These are phyloP conservation scores for Kappamyces sp. DNA, from an alignment of 192 early-diverging fungal genomes.

Conservation along the genomic window DNA sequence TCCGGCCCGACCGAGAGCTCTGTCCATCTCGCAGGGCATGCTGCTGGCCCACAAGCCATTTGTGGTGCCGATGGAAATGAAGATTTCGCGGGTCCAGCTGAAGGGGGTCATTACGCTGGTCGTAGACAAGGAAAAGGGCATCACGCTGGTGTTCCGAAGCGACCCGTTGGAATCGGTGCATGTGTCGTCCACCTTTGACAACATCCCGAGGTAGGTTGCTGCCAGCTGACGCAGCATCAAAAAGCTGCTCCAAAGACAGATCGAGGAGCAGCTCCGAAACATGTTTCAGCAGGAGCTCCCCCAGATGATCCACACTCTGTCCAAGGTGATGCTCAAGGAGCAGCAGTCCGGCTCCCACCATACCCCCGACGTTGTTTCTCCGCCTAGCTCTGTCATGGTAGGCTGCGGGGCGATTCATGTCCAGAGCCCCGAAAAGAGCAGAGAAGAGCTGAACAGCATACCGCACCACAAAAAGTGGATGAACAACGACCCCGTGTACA, in stretches of 20 bases:
- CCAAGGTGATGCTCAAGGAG: constrained; percentile 51
- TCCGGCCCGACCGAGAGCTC: constrained; percentile 18
- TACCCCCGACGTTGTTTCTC: background rate
- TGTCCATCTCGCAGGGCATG: constrained; percentile 18
- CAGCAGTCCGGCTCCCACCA: constrained; percentile 19
- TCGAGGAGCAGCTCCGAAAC: constrained; percentile 80
- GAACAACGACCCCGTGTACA: constrained; percentile 35
- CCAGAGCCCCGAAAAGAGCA: background rate
- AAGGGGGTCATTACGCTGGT: constrained; percentile 90
- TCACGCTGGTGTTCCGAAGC: constrained; percentile 95
- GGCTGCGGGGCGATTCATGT: background rate
- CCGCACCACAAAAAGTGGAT: constrained; percentile 44
- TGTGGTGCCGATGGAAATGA: constrained; percentile 91
- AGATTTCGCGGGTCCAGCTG: constrained; percentile 82
- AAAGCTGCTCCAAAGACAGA: constrained; percentile 81
- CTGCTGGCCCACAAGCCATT: constrained; percentile 90
- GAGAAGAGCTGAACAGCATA: constrained; percentile 8
- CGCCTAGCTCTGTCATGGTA: background rate
- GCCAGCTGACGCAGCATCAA: constrained; percentile 42
- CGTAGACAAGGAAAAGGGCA: constrained; percentile 87
- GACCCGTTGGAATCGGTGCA: constrained; percentile 91
- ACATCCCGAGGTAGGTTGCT: constrained; percentile 54
- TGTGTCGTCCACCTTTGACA: constrained; percentile 96
- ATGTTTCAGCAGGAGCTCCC: constrained; percentile 95
- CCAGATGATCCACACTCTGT: constrained; percentile 85